Base-by-base conservation (phyloP, 2,329 filamentous ascomycete species). In the Aspergillus transmontanensis region DNA sequence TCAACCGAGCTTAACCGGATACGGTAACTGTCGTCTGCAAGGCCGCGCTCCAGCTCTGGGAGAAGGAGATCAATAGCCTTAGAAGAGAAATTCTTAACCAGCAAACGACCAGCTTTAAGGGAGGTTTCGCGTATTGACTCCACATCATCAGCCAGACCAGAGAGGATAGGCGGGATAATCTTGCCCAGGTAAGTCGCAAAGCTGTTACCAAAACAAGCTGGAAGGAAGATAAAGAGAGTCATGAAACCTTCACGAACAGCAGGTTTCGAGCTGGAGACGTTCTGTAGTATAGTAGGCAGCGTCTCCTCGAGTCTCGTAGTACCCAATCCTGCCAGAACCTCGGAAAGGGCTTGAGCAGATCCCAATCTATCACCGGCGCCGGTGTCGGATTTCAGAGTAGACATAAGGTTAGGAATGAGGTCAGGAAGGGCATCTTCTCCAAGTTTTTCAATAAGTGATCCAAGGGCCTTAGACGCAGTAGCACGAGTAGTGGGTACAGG, bases 141-240 rank as follows among this genome's bases (percentile, higher is more conserved):
- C 59, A 98, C 84, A 72, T 99, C 95, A 76, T 99, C 95, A 39
- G 95, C 96, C 76, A 99, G 85, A 72, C 96, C 96, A 68, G 93
- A 89, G 67, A 99, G 85, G 72, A 99, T 98, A 23, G 95, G 91
- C 21, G 95, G 96, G 71, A 99, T 97, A 72, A 99, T 97, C 75
- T 90, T 93, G 80, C 90, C 92, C 65, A 99, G 89, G 75, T 99
- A 99, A 75, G 93, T 93, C 70, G 95, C 91, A 74, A 99, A 99
- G 78, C 94, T 96, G 85, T 99, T 99, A 73, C 95, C 95, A 73
- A 99, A 99, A 81, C 95, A 99, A 59, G 97, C 95, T 14, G 95
- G 95, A 81, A 99, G 88, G 86, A 97, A 99, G 69, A 99, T 98
- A 81, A 99, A 99, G 46, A 99, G 86, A 9, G 95, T 97, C 95